phyloP scores from a whole-genome alignment of 208 protist genomes.

The Trypanosoma platydactyli region DNA sequence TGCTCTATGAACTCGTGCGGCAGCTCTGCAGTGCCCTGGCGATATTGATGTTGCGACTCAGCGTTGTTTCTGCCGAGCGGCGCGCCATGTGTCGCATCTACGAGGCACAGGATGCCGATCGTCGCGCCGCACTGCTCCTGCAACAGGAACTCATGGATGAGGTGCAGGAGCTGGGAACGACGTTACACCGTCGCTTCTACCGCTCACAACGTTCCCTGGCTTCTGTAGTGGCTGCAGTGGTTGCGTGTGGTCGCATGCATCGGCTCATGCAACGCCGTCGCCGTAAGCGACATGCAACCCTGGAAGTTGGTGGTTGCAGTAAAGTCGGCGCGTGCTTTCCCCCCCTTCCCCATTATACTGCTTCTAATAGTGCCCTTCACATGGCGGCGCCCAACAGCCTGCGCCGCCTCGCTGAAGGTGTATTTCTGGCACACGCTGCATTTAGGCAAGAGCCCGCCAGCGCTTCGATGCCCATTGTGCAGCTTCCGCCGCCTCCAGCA shows the following conservation, averaged over 20 bases:
- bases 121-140: not conserved
- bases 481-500: constrained; percentile 9
- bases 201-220: not conserved
- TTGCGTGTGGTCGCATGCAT: constrained; percentile 21
- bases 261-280: not conserved
- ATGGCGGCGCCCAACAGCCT: constrained; percentile 8
- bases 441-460: not conserved
- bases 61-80: constrained; percentile 5
- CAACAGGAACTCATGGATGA: constrained; percentile 12
- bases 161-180: not conserved
- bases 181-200: not conserved
- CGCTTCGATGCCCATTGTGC: not conserved
- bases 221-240: constrained; percentile 2
- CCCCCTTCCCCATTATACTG: too few relatives aligned
- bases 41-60: constrained; percentile 1
- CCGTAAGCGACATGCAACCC: not conserved
- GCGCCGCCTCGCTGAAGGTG: constrained; percentile 2
- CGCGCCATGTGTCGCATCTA: constrained; percentile 13
- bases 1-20: constrained; percentile 17
- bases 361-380: not conserved
- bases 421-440: not conserved
- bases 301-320: not conserved
- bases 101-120: not conserved
- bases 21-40: constrained; percentile 3
- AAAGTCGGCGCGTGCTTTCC: too few relatives aligned